Conservation (phyloP, 768 basidiomycete species). For the Xanthoconium stramineum region DNA sequence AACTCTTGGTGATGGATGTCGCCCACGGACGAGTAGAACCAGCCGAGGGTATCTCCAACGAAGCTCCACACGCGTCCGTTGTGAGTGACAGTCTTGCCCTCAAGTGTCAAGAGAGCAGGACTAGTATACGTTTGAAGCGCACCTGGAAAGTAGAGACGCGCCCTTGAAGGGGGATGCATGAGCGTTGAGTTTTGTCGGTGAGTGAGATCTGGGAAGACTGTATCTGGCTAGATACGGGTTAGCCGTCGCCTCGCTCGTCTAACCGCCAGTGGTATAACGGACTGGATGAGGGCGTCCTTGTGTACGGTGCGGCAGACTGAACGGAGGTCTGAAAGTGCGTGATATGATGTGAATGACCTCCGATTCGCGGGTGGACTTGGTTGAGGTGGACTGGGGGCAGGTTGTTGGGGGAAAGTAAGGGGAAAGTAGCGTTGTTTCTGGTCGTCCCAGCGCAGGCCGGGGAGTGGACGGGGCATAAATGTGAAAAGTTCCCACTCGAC, state of each 20-base stretch:
- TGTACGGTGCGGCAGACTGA: slow-evolving; percentile 12
- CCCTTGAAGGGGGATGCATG: slow-evolving; percentile 27
- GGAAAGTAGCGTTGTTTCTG: slow-evolving; percentile 56
- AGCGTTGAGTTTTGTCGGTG: slow-evolving; percentile 33
- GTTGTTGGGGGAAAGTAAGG: neutral
- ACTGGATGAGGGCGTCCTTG: slow-evolving; percentile 30
- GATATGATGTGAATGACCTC: neutral
- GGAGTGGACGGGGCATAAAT: slow-evolving; percentile 48
- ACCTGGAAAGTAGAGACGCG: slow-evolving; percentile 49
- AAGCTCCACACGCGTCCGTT: slow-evolving; percentile 36
- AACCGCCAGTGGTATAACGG: slow-evolving; percentile 2
- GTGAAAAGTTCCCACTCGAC: too few relatives aligned
- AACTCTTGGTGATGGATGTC: slow-evolving; percentile 6
- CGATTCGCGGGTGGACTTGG: neutral
- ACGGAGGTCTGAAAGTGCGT: slow-evolving; percentile 13
- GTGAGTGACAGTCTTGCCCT: slow-evolving; percentile 32
- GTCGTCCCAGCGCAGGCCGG: slow-evolving; percentile 57
- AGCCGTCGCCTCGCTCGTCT: neutral
- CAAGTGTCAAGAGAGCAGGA: neutral
- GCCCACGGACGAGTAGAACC: slow-evolving; percentile 40
- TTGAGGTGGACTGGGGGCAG: neutral
- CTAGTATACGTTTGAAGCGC: slow-evolving; percentile 8
- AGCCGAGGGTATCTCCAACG: slow-evolving; percentile 52
- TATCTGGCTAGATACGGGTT: slow-evolving; percentile 35
- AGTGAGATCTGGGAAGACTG: slow-evolving; percentile 37